Base-by-base conservation (phyloP, 2,329 filamentous ascomycete species). In the Penicillium polonicum region DNA sequence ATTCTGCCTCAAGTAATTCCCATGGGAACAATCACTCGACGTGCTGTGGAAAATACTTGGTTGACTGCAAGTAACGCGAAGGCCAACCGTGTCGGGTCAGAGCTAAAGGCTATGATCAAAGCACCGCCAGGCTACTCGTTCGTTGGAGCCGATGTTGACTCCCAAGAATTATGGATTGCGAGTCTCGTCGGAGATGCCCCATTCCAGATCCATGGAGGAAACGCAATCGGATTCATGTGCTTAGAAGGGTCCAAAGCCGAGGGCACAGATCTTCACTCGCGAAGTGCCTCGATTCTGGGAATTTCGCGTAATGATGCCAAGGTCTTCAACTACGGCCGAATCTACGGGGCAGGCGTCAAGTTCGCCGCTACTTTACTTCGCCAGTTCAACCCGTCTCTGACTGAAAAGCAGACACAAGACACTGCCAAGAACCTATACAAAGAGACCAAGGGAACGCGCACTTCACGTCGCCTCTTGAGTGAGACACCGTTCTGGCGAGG, bases 171-270 rank as follows among this genome's bases (percentile, higher is more conserved):
- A 7, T 99, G 95, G 94, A 99, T 99, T 68, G 95, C 94, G 4
- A 96, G 91, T 73, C 82, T 99, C 1, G 85, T 99, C 2, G 94
- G 94, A 25, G 94, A 99, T 72, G 91, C 94, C 4, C 92, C 92
- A 25, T 99, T 99, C 78, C 89, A 91, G 69, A 81, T 99, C 1
- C 94, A 99, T 66, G 95, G 94, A 42, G 95, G 94, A 52, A 97
- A 97, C 71, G 94, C 95, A 1, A 90, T 99, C 58, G 94, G 95
- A 0, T 99, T 99, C 79, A 99, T 99, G 95, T 99, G 94, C 0
- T 81, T 99, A 1, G 95, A 99, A 77, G 93, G 94, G 15, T 94
- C 91, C 49, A 97, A 99, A 76, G 88, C 91, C 6, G 91, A 90
- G 3, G 93, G 93, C 4, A 99, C 93, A 0, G 93, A 99, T 74